Base-by-base conservation (phyloP, 139 green algal genomes). In the Eudorina sp. region DNA sequence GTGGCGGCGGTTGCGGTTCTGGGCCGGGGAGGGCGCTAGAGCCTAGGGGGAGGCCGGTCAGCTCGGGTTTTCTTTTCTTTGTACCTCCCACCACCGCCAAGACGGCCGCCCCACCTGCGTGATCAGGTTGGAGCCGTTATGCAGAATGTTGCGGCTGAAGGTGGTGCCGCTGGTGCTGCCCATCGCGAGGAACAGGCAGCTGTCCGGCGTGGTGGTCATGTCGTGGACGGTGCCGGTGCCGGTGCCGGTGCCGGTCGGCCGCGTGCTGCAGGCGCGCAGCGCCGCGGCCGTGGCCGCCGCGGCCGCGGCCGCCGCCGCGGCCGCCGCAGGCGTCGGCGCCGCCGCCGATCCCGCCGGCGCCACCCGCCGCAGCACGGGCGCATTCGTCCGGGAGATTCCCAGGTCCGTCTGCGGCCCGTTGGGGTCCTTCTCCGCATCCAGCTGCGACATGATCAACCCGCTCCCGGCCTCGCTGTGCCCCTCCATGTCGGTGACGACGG, bases 131-230 rank as follows among this genome's bases (percentile, higher is more conserved):
- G 64, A 73, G 3, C 25, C 27, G 64, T 73, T 73, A 13, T 73
- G n/a, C 66, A 75, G n/a, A n/a, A n/a, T n/a, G n/a, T n/a, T 75
- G 34, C 66, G 46, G 66, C 66, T 75, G 38, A 45, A 75, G 36
- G 34, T 79, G 25, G 45, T 81, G 14, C 73, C 73, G 25, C 45
- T 62, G 5, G 43, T 81, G 73, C 73, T 81, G 34, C 45, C 73
- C 23, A 81, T 62, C 45, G 73, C 73, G 27, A 81, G 41, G 73
- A 81, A 64, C 27, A 62, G 5, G 45, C 45, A 46, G 45, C 45
- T 64, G 31, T 81, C 73, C 27, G 73, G 34, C 11, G 45, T 64
- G 73, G 45, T 64, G 41, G 29, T n/a, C n/a, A n/a, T n/a, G n/a
- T n/a, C n/a, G n/a, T n/a, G n/a, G n/a, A n/a, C n/a, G n/a, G n/a